Percentiles rank a stretch among this genome's conserved stretches.
Evolutionary conservation across 2,329 filamentous ascomycete genomes (phyloP).

Genomic region (Malbranchea zuffiana): DNA sequence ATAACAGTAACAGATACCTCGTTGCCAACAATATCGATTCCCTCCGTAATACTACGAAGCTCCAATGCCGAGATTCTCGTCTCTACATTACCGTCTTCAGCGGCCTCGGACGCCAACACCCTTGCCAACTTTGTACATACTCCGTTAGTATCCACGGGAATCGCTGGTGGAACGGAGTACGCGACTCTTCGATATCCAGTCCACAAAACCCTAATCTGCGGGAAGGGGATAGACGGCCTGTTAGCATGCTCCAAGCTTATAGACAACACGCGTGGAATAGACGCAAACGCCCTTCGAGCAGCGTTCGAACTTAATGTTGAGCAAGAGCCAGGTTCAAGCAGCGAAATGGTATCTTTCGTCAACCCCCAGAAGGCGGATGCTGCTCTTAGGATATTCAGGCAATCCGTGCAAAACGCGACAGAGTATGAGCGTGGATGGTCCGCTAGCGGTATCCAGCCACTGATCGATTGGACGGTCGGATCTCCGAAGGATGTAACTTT

Average conservation of each 20-base stretch:
- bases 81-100: slow-evolving; percentile 40
- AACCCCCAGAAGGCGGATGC: slow-evolving; percentile 53
- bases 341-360: slow-evolving; percentile 40
- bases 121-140: slow-evolving; percentile 59
- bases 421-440: slow-evolving; percentile 66
- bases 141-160: slow-evolving; percentile 60
- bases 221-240: slow-evolving; percentile 59
- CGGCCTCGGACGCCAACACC: slow-evolving; percentile 40
- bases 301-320: slow-evolving; percentile 39
- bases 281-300: slow-evolving; percentile 23
- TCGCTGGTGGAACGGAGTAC: slow-evolving; percentile 51
- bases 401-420: slow-evolving; percentile 57
- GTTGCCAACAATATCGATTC: slow-evolving; percentile 45
- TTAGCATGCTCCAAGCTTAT: slow-evolving; percentile 27
- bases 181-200: slow-evolving; percentile 68
- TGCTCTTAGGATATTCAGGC: slow-evolving; percentile 56
- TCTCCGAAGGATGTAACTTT: slow-evolving; percentile 37
- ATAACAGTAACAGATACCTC: slow-evolving; percentile 39
- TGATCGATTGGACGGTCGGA: slow-evolving; percentile 55
- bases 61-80: slow-evolving; percentile 51
- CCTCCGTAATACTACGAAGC: slow-evolving; percentile 45
- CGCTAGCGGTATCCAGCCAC: slow-evolving; percentile 54
- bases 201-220: slow-evolving; percentile 66
- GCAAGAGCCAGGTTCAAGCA: slow-evolving; percentile 28
- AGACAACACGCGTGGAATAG: slow-evolving; percentile 21